Conservation (phyloP, 2,329 filamentous ascomycete genomes). For the Ceratocystis albifundus region DNA sequence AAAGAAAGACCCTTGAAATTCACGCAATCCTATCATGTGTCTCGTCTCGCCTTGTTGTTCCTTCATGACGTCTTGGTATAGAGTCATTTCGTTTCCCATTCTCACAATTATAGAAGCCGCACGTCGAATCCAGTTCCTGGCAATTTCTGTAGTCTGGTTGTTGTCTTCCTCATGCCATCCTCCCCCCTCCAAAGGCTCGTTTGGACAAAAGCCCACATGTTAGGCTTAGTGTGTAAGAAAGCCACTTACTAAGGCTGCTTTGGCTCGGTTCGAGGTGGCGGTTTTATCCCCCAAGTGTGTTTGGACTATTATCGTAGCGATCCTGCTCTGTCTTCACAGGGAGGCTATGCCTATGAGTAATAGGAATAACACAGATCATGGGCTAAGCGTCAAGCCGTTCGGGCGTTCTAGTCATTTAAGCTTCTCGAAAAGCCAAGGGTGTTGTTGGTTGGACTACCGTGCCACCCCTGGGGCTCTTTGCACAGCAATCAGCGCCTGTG, state of each 20-base stretch:
- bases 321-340: not conserved
- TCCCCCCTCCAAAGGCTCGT: not conserved
- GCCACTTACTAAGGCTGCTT: not conserved
- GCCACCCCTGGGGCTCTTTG: no score
- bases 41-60: conserved; percentile 11
- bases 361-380: not conserved
- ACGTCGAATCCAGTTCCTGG: not conserved
- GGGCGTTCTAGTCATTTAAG: no score
- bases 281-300: not conserved
- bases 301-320: not conserved
- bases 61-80: conserved; percentile 5
- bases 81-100: not conserved
- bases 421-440: no score
- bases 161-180: not conserved
- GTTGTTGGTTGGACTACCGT: no score
- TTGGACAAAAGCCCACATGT: not conserved
- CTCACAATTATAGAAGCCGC: conserved; percentile 3
- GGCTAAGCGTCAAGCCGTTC: not conserved
- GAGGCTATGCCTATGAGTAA: not conserved
- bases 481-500: not conserved
- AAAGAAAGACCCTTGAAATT: not conserved
- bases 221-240: not conserved
- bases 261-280: not conserved
- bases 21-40: conserved; percentile 8
- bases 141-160: no score